phyloP scores from a whole-genome alignment of 352 stramenopile genomes.

The Pythium brachiatum region DNA sequence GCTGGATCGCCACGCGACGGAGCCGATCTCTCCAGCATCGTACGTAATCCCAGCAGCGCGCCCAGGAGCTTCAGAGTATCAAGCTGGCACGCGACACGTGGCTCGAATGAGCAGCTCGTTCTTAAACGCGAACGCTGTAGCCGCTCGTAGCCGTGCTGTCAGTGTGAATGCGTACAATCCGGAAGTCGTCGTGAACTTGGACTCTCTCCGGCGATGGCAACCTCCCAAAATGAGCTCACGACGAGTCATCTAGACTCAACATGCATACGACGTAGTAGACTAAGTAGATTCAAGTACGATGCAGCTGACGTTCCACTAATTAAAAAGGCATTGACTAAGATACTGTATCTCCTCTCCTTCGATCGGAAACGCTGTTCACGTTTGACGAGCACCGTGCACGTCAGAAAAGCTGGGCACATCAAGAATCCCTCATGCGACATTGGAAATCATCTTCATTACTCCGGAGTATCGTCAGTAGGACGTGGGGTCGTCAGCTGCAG shows the following conservation, averaged over 20 bases:
- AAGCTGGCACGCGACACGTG: not conserved
- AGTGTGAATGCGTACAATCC: not conserved
- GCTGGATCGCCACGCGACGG: constrained; percentile 2
- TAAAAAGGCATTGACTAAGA: too few relatives aligned
- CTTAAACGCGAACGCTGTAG: not conserved
- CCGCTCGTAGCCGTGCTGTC: not conserved
- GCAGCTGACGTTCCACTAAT: too few relatives aligned
- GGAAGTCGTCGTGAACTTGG: constrained; percentile 7
- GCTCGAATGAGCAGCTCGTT: constrained; percentile 2
- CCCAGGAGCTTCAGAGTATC: constrained; percentile 1
- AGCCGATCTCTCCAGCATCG: not conserved
- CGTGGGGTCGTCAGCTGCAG: too few relatives aligned
- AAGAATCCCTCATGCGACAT: too few relatives aligned
- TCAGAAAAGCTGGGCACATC: too few relatives aligned
- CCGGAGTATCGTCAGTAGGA: too few relatives aligned
- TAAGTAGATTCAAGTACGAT: not conserved
- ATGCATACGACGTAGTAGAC: too few relatives aligned
- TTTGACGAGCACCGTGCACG: too few relatives aligned
- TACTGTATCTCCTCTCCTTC: too few relatives aligned
- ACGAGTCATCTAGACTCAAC: not conserved
- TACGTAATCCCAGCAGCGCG: constrained; percentile 2
- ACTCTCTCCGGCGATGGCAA: constrained; percentile 6
- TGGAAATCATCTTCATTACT: too few relatives aligned
- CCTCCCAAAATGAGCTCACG: not conserved
- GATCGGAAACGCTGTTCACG: too few relatives aligned